Evolutionary conservation across 2,329 filamentous ascomycete species (phyloP), one percentile per base, ranked within the genome.

Genomic region (Catunica adiposa): DNA sequence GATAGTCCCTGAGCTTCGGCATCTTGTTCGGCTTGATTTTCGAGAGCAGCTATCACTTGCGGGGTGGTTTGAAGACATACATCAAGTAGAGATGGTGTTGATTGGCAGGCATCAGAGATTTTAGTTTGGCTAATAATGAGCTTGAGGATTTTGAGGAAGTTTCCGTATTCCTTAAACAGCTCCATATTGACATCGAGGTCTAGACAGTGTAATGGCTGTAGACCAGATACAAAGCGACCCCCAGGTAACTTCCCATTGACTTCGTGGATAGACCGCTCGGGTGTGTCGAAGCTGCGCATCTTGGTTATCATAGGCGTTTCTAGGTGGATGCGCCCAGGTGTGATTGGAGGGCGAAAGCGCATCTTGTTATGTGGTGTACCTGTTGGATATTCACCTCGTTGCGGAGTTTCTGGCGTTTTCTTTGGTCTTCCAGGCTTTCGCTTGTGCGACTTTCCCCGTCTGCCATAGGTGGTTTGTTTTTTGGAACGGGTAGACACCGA

Each of bases 31-130:
- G 50, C 22, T n/a, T 56, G 57, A 2, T 22, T 17, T 37, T 57
- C 25, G 11, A 59, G 8, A 15, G 22, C 52, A 6, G 37, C 9
- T 11, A 59, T 57, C 2, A 59, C 44, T 11, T 52, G 17, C 6
- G 59, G 57, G 1, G 55, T 55, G n/a, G 52, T 46, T 14, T 66
- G 68, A 37, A 70, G 59, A 40, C 68, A 70, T 62, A 70, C 66
- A n/a, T 62, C 64, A 7, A 70, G 57, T 3, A 70, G 61, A 8
- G 68, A 68, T 4, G 56, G 34, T 15, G 37, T 29, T 11, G 11
- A 14, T 42, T 51, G 26, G 23, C 11, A 46, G 23, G 17, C 3
- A 26, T 26, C 22, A 8, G 38, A 23, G 11, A 48, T n/a, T 31
- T 38, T 40, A 5, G 46, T 46, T 40, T 54, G 58, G 3, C 29